Evolutionary conservation across 805 yeast species (phyloP).

Genomic region (Candida piceae): DNA sequence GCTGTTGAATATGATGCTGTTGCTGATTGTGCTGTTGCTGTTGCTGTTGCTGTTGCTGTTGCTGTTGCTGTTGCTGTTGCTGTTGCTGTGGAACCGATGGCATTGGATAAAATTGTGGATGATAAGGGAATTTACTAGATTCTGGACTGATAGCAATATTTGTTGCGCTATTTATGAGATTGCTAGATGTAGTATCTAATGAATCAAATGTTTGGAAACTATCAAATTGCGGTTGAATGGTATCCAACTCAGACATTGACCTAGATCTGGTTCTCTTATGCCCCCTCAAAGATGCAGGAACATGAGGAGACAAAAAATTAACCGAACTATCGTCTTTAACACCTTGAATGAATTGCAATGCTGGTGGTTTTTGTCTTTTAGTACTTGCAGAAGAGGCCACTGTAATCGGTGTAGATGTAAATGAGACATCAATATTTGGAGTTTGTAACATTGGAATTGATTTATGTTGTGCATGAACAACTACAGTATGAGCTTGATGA

Average conservation of each 20-base stretch:
- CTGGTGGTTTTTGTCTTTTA: slow-evolving; percentile 4
- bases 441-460: background rate
- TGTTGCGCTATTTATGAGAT: too few relatives aligned
- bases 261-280: slow-evolving; percentile 33
- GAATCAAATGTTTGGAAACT: slow-evolving; percentile 4
- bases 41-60: too few relatives aligned
- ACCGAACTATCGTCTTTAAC: slow-evolving; percentile 1
- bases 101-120: background rate
- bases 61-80: background rate
- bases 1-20: too few relatives aligned
- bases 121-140: background rate
- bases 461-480: slow-evolving; percentile 7
- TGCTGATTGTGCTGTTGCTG: too few relatives aligned
- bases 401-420: slow-evolving; percentile 1
- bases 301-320: slow-evolving; percentile 1
- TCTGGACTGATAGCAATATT: slow-evolving; percentile 7
- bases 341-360: background rate
- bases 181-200: slow-evolving; percentile 4
- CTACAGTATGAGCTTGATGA: slow-evolving; percentile 24
- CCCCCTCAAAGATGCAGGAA: slow-evolving; percentile 13
- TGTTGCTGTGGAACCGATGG: background rate
- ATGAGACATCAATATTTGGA: background rate
- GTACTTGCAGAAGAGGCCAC: slow-evolving; percentile 1
- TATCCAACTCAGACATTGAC: slow-evolving; percentile 28
- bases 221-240: slow-evolving; percentile 13